Evolutionary conservation across 345 rosid genomes (phyloP), one percentile per base, ranked within the genome.

Genomic region (Draba incana): DNA sequence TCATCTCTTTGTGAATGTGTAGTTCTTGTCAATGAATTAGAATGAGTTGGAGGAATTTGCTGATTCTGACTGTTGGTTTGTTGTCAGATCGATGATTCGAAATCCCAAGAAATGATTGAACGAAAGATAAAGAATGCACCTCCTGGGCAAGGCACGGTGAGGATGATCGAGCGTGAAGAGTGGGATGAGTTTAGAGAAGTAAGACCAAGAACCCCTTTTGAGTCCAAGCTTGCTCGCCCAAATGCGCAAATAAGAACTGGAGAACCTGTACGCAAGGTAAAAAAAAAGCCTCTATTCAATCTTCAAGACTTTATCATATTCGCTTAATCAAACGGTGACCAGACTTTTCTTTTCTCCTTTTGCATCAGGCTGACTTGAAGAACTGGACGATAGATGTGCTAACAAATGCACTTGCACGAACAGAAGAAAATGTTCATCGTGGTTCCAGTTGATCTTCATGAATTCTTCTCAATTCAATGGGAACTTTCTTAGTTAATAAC

Each of bases 171-270:
- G 33, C 92, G 83, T 16, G 92, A 91, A 62, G 99, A 94, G 67
- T 94, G 99, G 97, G 95, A 86, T 48, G 82, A 83, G 64, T 60
- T 91, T 61, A 82, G 89, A 55, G 96, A 91, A 77, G 88, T 87
- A 73, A 88, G 99, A 78, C 95, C 99, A 30, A 82, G 95, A 82
- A 91, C 97, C 50, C 97, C 96, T 38, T 91, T 91, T 30, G 99
- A 94, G 77, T 94, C 99, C 72, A 88, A 81, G 82, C 89, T 88
- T 78, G 96, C 96, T 68, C 90, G 96, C 51, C 90, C 95, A 54
- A 86, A 85, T 75, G 96, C 97, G 23, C 75, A 72, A 54, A 81
- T 94, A 75, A 91, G 99, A 81, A 84, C 88, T 1, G 97, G 89
- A 67, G 98, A 91, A 70, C 69, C 85, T 28, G 13, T 89, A 51